A percentile compares a stretch with the other conserved stretches of the same genome.
Conservation (phyloP, 1,284 basidiomycete species). For the Rhodotorula glutinis region DNA sequence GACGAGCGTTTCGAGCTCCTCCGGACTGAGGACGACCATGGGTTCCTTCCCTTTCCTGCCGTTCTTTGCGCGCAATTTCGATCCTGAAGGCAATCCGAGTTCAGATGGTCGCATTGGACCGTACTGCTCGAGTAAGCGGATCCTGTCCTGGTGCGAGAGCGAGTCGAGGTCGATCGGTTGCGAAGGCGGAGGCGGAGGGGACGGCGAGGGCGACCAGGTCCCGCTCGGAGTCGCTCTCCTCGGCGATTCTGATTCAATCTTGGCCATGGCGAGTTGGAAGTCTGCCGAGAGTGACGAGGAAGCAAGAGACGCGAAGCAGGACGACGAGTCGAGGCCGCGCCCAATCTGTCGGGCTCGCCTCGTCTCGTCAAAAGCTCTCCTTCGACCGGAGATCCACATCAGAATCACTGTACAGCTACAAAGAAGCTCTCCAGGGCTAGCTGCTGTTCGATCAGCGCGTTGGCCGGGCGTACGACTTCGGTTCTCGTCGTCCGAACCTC, state of each 20-base stretch:
- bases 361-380: too few relatives aligned
- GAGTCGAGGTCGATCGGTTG: slow-evolving; percentile 1
- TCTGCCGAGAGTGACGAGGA: background rate
- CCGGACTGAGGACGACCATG: slow-evolving; percentile 23
- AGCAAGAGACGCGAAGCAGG: background rate
- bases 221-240: background rate
- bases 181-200: slow-evolving; percentile 13
- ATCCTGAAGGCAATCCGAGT: background rate
- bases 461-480: too few relatives aligned
- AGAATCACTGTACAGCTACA: too few relatives aligned
- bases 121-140: slow-evolving; percentile 18
- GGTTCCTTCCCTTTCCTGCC: slow-evolving; percentile 9
- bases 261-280: background rate
- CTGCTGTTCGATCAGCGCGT: too few relatives aligned
- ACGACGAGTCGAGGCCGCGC: too few relatives aligned
- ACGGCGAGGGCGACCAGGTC: background rate
- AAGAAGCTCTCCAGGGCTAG: too few relatives aligned
- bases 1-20: slow-evolving; percentile 25
- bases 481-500: too few relatives aligned
- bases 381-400: too few relatives aligned
- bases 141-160: slow-evolving; percentile 21
- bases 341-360: too few relatives aligned
- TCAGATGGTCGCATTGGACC: slow-evolving; percentile 14
- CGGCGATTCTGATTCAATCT: background rate
- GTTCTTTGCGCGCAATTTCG: background rate